Evolutionary conservation across 495 filamentous ascomycete species (phyloP).

Genomic region (Penicillium alfredii): DNA sequence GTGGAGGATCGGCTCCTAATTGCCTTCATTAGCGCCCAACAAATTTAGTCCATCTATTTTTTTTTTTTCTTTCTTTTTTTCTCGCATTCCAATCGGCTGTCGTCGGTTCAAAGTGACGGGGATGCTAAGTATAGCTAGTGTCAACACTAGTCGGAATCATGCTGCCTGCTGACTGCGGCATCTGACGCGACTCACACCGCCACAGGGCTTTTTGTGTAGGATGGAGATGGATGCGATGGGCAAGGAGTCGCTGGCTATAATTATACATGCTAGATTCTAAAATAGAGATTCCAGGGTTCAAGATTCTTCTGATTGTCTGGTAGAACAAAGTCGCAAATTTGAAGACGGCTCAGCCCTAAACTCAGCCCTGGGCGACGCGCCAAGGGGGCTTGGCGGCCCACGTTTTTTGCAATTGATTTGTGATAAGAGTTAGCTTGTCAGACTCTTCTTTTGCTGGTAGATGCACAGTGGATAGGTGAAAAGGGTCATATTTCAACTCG

Average conservation of each 20-base stretch:
- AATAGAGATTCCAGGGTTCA: neutral
- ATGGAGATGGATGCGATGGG: too few relatives aligned
- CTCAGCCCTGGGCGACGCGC: conserved; percentile 19
- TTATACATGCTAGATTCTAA: conserved; percentile 4
- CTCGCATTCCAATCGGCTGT: neutral
- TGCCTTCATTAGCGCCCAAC: conserved; percentile 5
- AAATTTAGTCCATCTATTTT: neutral
- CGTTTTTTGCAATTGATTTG: neutral
- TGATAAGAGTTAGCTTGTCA: neutral
- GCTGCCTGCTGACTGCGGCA: conserved; percentile 15
- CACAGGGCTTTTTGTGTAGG: too few relatives aligned
- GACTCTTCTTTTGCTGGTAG: neutral
- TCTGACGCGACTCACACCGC: conserved; percentile 8
- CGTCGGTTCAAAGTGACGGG: neutral
- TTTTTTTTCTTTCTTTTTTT: too few relatives aligned
- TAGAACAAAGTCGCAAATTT: neutral
- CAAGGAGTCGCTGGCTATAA: neutral
- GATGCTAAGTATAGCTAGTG: conserved; percentile 15
- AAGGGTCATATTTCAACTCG: too few relatives aligned
- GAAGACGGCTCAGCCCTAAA: conserved; percentile 6
- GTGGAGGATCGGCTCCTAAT: conserved; percentile 19
- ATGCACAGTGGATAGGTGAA: too few relatives aligned
- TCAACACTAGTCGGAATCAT: conserved; percentile 17
- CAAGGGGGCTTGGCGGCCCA: conserved; percentile 19
- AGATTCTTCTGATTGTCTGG: neutral